Evolutionary conservation across 129 eudicot genomes (phyloP).

Genomic region (Pulicaria dysenterica): DNA sequence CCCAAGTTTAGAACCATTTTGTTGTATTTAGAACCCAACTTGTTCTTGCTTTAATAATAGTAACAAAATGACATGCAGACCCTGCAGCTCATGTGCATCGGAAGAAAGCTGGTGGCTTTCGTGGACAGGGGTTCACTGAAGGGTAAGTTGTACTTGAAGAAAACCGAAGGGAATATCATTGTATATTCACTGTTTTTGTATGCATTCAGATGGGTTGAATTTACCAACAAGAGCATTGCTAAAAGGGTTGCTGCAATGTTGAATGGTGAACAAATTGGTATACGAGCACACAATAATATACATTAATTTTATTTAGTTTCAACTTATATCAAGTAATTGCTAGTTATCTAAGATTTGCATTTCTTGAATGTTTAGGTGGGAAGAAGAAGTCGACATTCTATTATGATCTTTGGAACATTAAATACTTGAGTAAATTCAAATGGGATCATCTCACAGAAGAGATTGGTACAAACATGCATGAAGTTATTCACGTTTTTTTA

Average conservation of each 20-base stretch:
- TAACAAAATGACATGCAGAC: slow-evolving; percentile 39
- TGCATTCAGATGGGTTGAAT: slow-evolving; percentile 91
- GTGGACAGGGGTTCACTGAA: slow-evolving; percentile 79
- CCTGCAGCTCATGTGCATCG: slow-evolving; percentile 68
- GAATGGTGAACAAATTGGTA: slow-evolving; percentile 95
- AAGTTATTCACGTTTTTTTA: not conserved
- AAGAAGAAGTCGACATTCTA: slow-evolving; percentile 82
- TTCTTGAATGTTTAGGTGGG: slow-evolving; percentile 65
- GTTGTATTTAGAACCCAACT: not conserved
- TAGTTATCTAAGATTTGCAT: slow-evolving; percentile 16
- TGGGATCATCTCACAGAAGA: slow-evolving; percentile 99
- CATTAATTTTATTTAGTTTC: not conserved
- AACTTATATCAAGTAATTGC: slow-evolving; percentile 10
- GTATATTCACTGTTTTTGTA: slow-evolving; percentile 1
- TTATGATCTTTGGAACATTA: slow-evolving; percentile 92
- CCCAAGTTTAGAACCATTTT: not conserved
- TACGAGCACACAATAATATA: slow-evolving; percentile 12
- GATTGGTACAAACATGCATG: slow-evolving; percentile 51
- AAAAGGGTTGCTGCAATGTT: slow-evolving; percentile 75
- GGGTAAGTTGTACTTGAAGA: slow-evolving; percentile 51
- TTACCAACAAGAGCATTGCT: slow-evolving; percentile 72
- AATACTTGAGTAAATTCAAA: slow-evolving; percentile 91
- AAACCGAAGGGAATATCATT: not conserved
- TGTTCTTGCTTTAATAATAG: not conserved
- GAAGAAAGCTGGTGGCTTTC: slow-evolving; percentile 79